A percentile compares a stretch with the other conserved stretches of the same genome.
Evolutionary conservation across 257 asterid genomes (phyloP).

Genomic region (Gynochthodes officinalis): DNA sequence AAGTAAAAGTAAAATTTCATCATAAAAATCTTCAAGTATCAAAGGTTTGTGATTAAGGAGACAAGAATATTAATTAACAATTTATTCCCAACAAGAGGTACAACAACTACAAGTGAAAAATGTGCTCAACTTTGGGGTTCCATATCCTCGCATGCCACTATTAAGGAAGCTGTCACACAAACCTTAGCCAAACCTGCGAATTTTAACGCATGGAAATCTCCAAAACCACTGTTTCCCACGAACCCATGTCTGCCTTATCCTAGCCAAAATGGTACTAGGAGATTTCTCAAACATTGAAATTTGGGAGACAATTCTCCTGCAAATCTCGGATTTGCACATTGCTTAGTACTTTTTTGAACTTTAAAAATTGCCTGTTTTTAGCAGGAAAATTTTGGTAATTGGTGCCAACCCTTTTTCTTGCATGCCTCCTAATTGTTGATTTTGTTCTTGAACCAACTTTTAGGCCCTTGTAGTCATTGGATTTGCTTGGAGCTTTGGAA

Average conservation of each 20-base stretch:
- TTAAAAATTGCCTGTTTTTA: neutral
- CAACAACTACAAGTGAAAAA: slow-evolving; percentile 11
- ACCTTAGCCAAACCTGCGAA: neutral
- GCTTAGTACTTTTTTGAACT: neutral
- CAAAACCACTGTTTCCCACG: slow-evolving; percentile 10
- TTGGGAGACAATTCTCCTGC: slow-evolving; percentile 10
- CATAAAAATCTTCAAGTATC: neutral
- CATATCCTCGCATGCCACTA: neutral
- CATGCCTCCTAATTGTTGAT: slow-evolving; percentile 6
- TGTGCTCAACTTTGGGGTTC: neutral
- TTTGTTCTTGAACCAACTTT: neutral
- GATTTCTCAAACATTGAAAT: neutral
- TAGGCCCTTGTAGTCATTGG: neutral
- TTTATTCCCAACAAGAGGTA: neutral
- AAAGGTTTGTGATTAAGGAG: slow-evolving; percentile 7
- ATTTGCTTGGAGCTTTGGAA: slow-evolving; percentile 3
- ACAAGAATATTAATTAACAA: slow-evolving; percentile 6
- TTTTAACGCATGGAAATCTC: neutral
- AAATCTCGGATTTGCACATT: slow-evolving; percentile 11
- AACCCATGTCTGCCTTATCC: slow-evolving; percentile 12
- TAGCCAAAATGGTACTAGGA: neutral
- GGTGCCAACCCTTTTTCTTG: neutral
- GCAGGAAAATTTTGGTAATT: neutral
- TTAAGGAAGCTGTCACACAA: slow-evolving; percentile 6
- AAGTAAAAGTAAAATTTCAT: neutral